A percentile compares a stretch with the other conserved stretches of the same genome.
These are phyloP conservation scores for Tuber indicum DNA, from an alignment of 495 filamentous ascomycete genomes.

Conservation along the genomic window DNA sequence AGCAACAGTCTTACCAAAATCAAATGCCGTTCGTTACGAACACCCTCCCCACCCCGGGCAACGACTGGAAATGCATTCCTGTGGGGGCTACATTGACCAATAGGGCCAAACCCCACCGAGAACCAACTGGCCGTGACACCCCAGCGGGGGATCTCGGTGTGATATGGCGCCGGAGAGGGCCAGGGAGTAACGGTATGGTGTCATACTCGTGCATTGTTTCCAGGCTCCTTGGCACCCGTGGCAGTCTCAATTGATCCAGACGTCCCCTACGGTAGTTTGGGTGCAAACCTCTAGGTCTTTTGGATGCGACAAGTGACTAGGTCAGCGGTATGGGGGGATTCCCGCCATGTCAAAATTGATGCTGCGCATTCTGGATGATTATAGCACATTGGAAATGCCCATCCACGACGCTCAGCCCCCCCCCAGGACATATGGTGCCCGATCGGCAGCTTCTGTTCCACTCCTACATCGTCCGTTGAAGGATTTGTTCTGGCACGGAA, in stretches of 20 bases:
- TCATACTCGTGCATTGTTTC: neutral
- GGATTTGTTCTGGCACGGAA: neutral
- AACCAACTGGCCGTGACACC: neutral
- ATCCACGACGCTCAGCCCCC: too few relatives aligned
- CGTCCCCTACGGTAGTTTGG: neutral
- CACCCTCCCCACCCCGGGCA: neutral
- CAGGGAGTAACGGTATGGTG: neutral
- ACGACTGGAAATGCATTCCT: neutral
- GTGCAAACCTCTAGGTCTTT: neutral
- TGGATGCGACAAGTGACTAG: too few relatives aligned
- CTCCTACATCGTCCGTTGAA: too few relatives aligned
- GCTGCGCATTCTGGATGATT: too few relatives aligned
- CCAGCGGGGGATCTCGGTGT: neutral
- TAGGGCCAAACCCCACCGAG: neutral
- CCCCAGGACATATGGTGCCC: too few relatives aligned
- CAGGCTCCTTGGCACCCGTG: neutral
- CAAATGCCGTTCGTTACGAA: too few relatives aligned
- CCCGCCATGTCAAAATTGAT: too few relatives aligned
- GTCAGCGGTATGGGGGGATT: too few relatives aligned
- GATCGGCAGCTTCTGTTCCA: too few relatives aligned
- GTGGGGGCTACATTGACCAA: neutral
- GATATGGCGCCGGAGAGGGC: neutral
- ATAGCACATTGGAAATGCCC: too few relatives aligned
- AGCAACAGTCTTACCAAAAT: too few relatives aligned
- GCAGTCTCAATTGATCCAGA: neutral